Percentiles rank a stretch among this genome's conserved stretches.
phyloP scores from a whole-genome alignment of 1,284 basidiomycete genomes.

The Irpex sp. region DNA sequence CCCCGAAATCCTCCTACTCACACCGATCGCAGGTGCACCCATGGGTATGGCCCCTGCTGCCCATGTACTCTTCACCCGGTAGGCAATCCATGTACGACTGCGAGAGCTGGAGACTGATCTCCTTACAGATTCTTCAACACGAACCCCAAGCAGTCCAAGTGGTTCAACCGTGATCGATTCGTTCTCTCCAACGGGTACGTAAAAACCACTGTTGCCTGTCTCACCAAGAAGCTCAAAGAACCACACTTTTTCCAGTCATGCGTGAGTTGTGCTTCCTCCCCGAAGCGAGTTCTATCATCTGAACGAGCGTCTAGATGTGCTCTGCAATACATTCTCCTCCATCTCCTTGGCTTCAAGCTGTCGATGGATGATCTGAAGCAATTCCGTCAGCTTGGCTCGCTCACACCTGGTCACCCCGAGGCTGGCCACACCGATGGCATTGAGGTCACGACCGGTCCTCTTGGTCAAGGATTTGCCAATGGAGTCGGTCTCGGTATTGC shows the following conservation, averaged over 20 bases:
- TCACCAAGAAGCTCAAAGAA: neutral
- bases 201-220: neutral
- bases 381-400: slow-evolving; percentile 84
- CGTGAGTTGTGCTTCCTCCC: slow-evolving; percentile 40
- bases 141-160: slow-evolving; percentile 86
- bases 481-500: slow-evolving; percentile 93
- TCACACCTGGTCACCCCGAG: slow-evolving; percentile 93
- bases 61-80: slow-evolving; percentile 85
- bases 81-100: slow-evolving; percentile 13
- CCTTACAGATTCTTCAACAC: slow-evolving; percentile 75
- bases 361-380: slow-evolving; percentile 82
- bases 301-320: slow-evolving; percentile 56
- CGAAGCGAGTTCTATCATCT: neutral
- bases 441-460: slow-evolving; percentile 95
- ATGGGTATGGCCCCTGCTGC: slow-evolving; percentile 91
- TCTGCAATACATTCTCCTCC: slow-evolving; percentile 80
- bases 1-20: slow-evolving; percentile 1
- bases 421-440: slow-evolving; percentile 87
- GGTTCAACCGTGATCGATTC: slow-evolving; percentile 90
- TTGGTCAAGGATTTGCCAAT: slow-evolving; percentile 93
- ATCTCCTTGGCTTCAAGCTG: slow-evolving; percentile 82
- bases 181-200: slow-evolving; percentile 81
- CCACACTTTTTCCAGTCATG: slow-evolving; percentile 45
- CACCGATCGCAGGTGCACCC: slow-evolving; percentile 58
- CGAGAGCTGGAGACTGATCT: slow-evolving; percentile 10